phyloP scores from a whole-genome alignment of 225 moss, liverwort and hornwort species.

The Lunularia cruciata region DNA sequence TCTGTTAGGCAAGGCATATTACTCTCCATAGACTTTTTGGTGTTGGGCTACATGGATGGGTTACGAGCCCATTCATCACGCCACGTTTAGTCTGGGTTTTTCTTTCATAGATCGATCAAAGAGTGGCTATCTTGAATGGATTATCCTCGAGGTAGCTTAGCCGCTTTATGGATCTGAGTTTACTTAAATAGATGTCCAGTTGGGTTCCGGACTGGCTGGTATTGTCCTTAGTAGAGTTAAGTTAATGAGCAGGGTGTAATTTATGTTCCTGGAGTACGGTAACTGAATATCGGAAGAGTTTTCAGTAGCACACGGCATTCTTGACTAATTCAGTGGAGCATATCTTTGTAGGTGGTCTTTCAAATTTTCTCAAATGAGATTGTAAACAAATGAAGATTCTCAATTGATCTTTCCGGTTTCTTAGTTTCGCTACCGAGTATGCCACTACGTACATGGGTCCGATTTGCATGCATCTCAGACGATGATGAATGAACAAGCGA shows the following conservation, averaged over 20 bases:
- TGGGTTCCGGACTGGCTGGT: no score
- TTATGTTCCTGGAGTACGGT: not conserved
- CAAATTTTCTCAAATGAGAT: not conserved
- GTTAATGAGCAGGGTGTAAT: not conserved
- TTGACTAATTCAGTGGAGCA: not conserved
- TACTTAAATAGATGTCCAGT: no score
- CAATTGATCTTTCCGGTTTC: not conserved
- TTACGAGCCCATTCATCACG: not conserved
- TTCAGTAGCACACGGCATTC: not conserved
- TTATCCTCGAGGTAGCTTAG: not conserved
- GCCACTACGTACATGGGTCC: no score
- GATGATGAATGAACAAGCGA: no score
- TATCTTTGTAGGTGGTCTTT: not conserved
- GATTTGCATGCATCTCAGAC: no score
- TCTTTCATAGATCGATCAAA: not conserved
- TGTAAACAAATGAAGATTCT: slow-evolving; percentile 2
- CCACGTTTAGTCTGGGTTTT: not conserved
- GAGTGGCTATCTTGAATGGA: not conserved
- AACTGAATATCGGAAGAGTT: not conserved
- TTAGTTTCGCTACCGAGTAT: no score
- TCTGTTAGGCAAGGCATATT: not conserved
- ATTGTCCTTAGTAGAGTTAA: not conserved
- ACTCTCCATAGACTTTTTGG: not conserved
- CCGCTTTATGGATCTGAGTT: no score
- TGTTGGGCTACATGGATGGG: not conserved